Percentiles rank a stretch among this genome's conserved stretches.
Evolutionary conservation across 2,329 filamentous ascomycete species (phyloP).

Genomic region (Westerdykella aurantiaca): DNA sequence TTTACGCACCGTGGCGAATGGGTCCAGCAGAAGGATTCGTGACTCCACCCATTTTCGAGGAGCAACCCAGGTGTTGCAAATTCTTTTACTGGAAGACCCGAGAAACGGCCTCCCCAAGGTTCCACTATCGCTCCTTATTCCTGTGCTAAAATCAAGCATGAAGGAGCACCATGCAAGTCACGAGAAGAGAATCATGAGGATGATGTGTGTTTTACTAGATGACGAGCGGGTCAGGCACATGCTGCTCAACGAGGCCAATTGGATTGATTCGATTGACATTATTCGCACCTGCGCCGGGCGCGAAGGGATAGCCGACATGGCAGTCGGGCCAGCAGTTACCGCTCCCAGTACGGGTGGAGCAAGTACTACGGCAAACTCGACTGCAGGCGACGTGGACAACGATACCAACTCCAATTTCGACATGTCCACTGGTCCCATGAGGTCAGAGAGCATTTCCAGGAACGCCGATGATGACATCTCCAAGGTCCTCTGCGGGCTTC

Average conservation of each 20-base stretch:
- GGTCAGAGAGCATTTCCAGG: slow-evolving; percentile 9
- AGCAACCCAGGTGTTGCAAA: slow-evolving; percentile 26
- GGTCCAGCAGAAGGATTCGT: slow-evolving; percentile 17
- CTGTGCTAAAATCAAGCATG: slow-evolving; percentile 30
- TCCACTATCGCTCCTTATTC: slow-evolving; percentile 29
- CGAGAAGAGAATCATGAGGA: slow-evolving; percentile 48
- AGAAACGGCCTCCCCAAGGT: slow-evolving; percentile 30
- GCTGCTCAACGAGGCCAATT: slow-evolving; percentile 61
- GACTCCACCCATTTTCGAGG: slow-evolving; percentile 26
- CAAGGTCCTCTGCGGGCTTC: slow-evolving; percentile 24
- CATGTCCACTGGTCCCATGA: slow-evolving; percentile 1
- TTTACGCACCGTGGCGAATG: slow-evolving; percentile 48
- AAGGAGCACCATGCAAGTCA: slow-evolving; percentile 22
- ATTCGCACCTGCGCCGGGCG: slow-evolving; percentile 48
- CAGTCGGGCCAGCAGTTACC: background rate
- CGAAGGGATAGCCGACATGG: slow-evolving; percentile 3
- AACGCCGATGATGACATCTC: slow-evolving; percentile 20
- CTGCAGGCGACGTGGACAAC: slow-evolving; percentile 10
- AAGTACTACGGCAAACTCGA: slow-evolving; percentile 7
- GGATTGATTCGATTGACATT: slow-evolving; percentile 56
- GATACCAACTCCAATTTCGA: slow-evolving; percentile 13
- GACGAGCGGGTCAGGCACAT: slow-evolving; percentile 51
- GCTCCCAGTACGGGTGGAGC: background rate
- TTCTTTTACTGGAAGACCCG: slow-evolving; percentile 29
- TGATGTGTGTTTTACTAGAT: slow-evolving; percentile 38